A percentile compares a stretch with the other conserved stretches of the same genome.
Conservation (phyloP, 495 filamentous ascomycete species). For the Aspergillus kassunensis region DNA sequence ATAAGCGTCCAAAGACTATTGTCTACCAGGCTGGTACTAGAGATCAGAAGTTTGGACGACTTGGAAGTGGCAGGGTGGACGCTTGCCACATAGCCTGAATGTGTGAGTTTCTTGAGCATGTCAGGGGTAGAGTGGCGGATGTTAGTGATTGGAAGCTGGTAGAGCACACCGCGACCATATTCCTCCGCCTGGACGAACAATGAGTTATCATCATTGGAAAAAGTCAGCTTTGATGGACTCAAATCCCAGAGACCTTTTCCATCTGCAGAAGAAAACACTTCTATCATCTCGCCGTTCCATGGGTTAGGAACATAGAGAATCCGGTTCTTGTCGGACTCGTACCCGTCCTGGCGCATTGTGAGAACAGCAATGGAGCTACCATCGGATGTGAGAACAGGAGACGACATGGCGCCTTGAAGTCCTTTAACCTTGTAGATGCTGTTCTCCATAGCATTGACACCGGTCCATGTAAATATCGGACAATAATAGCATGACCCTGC, state of each 20-base stretch:
- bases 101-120: conserved; percentile 53
- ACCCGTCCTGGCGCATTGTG: conserved; percentile 72
- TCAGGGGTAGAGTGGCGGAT: conserved; percentile 48
- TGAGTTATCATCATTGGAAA: conserved; percentile 60
- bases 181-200: conserved; percentile 67
- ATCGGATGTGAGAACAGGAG: conserved; percentile 71
- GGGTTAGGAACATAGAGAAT: conserved; percentile 64
- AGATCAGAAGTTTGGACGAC: conserved; percentile 56
- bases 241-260: conserved; percentile 64
- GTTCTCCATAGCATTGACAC: conserved; percentile 42
- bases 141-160: conserved; percentile 53
- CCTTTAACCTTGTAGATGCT: conserved; percentile 35
- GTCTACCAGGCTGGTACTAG: conserved; percentile 63
- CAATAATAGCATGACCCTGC: conserved; percentile 63
- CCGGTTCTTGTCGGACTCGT: conserved; percentile 85
- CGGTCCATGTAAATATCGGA: conserved; percentile 55
- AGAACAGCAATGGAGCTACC: conserved; percentile 75
- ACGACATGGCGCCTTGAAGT: conserved; percentile 67
- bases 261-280: conserved; percentile 59
- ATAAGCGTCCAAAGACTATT: conserved; percentile 63
- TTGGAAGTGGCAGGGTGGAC: conserved; percentile 48
- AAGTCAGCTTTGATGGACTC: conserved; percentile 61
- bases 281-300: conserved; percentile 52
- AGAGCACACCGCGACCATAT: conserved; percentile 58
- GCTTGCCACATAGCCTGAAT: conserved; percentile 56